Evolutionary conservation across 1,284 basidiomycete genomes (phyloP).

Genomic region (Heterobasidion annosum): DNA sequence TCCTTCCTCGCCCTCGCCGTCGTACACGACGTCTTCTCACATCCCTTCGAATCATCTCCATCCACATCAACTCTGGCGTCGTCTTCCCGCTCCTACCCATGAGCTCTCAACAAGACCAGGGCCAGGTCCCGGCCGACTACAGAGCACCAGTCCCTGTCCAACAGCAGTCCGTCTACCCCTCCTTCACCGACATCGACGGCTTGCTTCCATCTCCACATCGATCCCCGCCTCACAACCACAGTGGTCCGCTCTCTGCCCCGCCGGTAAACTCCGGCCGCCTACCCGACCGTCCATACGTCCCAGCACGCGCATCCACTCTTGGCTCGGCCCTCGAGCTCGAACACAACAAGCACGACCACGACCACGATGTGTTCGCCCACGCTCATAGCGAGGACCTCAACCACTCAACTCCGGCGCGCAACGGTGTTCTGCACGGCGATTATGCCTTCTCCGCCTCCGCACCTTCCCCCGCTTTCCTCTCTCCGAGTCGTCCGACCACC

Average conservation of each 20-base stretch:
- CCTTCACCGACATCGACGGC: not conserved
- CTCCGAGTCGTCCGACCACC: slow-evolving; percentile 43
- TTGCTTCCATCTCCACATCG: not conserved
- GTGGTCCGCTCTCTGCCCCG: not conserved
- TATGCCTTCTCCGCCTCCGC: slow-evolving; percentile 14
- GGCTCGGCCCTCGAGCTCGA: slow-evolving; percentile 42
- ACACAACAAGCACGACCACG: slow-evolving; percentile 32
- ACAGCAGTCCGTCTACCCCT: not conserved
- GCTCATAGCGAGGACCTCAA: slow-evolving; percentile 66
- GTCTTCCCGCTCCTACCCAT: not conserved
- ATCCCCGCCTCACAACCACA: not conserved
- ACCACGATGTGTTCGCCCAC: slow-evolving; percentile 27
- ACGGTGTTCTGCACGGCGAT: slow-evolving; percentile 5
- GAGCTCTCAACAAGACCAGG: not conserved
- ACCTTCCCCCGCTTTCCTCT: slow-evolving; percentile 36
- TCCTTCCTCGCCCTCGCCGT: not conserved
- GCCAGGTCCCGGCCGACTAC: not conserved
- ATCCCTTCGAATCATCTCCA: not conserved
- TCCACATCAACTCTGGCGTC: not conserved
- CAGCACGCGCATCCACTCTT: slow-evolving; percentile 53
- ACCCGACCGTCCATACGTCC: slow-evolving; percentile 41
- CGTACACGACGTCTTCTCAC: not conserved
- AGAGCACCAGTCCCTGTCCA: not conserved
- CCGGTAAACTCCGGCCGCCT: slow-evolving; percentile 18
- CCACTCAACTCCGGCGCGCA: slow-evolving; percentile 26